These are phyloP conservation scores for Cladophialophora bantiana DNA, from an alignment of 2,329 filamentous ascomycete species.

Conservation along the genomic window DNA sequence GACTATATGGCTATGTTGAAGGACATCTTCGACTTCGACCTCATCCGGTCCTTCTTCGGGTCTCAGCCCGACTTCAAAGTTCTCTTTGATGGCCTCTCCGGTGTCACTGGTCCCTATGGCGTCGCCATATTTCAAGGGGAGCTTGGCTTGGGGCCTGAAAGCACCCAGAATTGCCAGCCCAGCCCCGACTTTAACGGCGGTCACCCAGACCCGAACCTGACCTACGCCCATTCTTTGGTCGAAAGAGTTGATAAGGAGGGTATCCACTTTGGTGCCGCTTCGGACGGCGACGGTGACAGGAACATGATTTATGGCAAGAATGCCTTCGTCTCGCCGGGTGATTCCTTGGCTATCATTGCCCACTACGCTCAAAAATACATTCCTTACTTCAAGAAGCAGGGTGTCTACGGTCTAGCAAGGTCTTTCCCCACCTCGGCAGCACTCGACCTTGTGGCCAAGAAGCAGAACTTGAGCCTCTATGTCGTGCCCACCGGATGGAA, in stretches of 20 bases:
- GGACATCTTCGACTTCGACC: constrained; percentile 96
- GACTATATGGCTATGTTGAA: constrained; percentile 97
- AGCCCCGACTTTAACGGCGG: constrained; percentile 95
- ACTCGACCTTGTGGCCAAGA: constrained; percentile 94
- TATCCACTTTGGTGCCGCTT: constrained; percentile 95
- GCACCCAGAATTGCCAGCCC: constrained; percentile 89
- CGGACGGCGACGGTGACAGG: constrained; percentile 95
- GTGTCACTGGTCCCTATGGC: constrained; percentile 95
- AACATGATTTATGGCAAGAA: constrained; percentile 99
- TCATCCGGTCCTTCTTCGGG: constrained; percentile 93
- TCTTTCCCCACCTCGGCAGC: constrained; percentile 98
- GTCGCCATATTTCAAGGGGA: constrained; percentile 94
- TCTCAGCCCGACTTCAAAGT: constrained; percentile 92
- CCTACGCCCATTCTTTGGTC: constrained; percentile 93
- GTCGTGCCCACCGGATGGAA: constrained; percentile 99
- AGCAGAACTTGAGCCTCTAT: constrained; percentile 88
- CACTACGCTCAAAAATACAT: constrained; percentile 90
- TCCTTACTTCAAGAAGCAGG: constrained; percentile 97
- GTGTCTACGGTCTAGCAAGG: constrained; percentile 91
- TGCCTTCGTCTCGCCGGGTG: constrained; percentile 93
- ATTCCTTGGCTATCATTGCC: constrained; percentile 96
- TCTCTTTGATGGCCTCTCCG: constrained; percentile 91
- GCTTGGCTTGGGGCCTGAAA: constrained; percentile 77
- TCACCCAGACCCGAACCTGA: constrained; percentile 97
- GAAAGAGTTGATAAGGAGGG: constrained; percentile 89